Base-by-base conservation (phyloP, 495 filamentous ascomycete species). In the Aspergillus steynii region DNA sequence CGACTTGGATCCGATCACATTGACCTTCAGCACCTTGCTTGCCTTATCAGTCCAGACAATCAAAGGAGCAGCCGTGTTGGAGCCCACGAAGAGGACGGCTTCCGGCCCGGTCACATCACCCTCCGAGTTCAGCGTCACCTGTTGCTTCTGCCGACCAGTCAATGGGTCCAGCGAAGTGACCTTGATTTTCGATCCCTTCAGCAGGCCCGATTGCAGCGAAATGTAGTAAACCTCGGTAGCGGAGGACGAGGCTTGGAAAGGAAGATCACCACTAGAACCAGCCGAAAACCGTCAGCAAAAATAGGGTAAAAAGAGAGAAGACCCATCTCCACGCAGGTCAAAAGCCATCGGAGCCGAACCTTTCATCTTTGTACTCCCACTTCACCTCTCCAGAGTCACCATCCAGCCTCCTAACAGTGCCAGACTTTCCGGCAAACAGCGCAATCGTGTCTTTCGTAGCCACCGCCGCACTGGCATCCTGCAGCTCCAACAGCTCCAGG, bases 31-130 rank as follows among this genome's bases (percentile, higher is more conserved):
- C 45, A 80, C 81, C 68, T 86, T 86, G 64, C 83, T 71, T 25
- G 81, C 67, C 62, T 83, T 86, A 66, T 96, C 91, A 3, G 90
- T 83, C 92, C 92, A 96, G 14, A 87, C 85, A 53, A 96, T 85
- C 53, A 96, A 80, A 2, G 93, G 91, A 7, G 88, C 85, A 3
- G 88, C 91, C n/a, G 88, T 88, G 69, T 93, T 95, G 5, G 88
- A 85, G 58, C 92, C 93, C 8, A 93, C 90, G 68, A 90, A 88
- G 53, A 94, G 79, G 50, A 96, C 86, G 52, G 86, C 86, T 29
- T 90, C 84, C 3, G 82, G 77, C 7, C 77, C 76, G 32, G 85
- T 75, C 2, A 96, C 81, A 61, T 96, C 92, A 48, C 73, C 82
- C 61, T 96, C 93, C 5, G 90, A 84, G 55, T 82, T 87, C 55